Evolutionary conservation across 345 rosid species (phyloP), one percentile per base, ranked within the genome.

Genomic region (Salix caprea): DNA sequence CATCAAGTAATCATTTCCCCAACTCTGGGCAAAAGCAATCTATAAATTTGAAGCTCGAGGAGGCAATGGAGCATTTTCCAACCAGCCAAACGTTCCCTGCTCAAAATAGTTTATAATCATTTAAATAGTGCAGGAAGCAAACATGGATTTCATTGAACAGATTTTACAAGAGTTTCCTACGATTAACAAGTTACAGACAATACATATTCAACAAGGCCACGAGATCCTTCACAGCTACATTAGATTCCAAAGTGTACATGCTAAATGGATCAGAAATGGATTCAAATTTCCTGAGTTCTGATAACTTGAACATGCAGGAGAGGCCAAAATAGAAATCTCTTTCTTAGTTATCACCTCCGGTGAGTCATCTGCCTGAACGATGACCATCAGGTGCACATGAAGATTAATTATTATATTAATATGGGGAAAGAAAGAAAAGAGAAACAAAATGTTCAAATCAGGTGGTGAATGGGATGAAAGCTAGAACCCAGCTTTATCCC

Each of bases 341-440:
- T 77, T 76, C 77, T 67, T 18, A 76, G 85, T 87, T 78, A 83
- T 87, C 97, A 91, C 98, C 98, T 88, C 97, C 75, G 95, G 91
- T 77, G 81, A 87, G 90, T 83, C 94, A 86, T 83, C 76, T 68
- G 86, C 85, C 83, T 50, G 80, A 73, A 80, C 85, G 77, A 76
- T 65, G 90, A 85, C 89, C 65, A 84, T 92, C 92, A 90, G 94
- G 94, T 79, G 92, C 94, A 81, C 84, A 70, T 73, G 74, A 82
- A 80, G 77, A 81, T 73, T 71, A 78, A 56, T 84, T 82, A 77
- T 79, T 81, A 75, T 74, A 76, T 52, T 68, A 58, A 36, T 61
- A 34, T 70, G 75, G 48, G 65, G 54, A 65, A 74, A 67, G 82
- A 77, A 72, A 79, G 42, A 40, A 72, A 13, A 26, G 67, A 81